These are phyloP conservation scores for Heliamphora exappendiculata DNA, from an alignment of 148 eudicot species.

Conservation along the genomic window DNA sequence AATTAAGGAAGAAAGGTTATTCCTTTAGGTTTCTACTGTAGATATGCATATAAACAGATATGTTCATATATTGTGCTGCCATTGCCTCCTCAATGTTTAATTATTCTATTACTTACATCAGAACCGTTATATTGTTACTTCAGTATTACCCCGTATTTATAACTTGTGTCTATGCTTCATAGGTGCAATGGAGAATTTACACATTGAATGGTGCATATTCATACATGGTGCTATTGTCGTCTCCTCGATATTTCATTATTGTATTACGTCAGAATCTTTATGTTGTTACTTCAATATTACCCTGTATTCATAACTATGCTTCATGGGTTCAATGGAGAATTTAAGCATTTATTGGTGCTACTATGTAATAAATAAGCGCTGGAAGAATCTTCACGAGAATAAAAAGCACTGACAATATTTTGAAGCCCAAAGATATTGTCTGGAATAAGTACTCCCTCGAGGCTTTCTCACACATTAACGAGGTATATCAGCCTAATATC, in stretches of 20 bases:
- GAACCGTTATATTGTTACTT: background rate
- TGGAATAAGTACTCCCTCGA: background rate
- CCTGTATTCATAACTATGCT: too few species aligned
- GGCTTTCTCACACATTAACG: background rate
- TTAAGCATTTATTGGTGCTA: background rate
- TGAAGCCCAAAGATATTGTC: too few species aligned
- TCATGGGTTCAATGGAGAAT: background rate
- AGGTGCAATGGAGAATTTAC: too few species aligned
- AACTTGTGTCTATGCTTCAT: background rate
- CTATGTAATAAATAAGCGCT: background rate
- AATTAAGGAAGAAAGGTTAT: background rate
- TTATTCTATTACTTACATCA: background rate
- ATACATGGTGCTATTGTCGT: too few species aligned
- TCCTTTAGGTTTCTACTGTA: background rate
- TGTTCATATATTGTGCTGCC: background rate
- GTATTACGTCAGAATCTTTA: too few species aligned
- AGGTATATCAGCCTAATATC: background rate
- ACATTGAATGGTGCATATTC: too few species aligned
- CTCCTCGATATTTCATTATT: too few species aligned
- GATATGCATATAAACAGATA: background rate
- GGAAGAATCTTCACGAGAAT: background rate
- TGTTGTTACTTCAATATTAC: too few species aligned
- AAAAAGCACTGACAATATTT: background rate
- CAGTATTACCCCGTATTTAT: background rate
- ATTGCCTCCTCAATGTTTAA: background rate